These are phyloP conservation scores for Pyrus communis DNA, from an alignment of 306 rosid species.

Conservation along the genomic window DNA sequence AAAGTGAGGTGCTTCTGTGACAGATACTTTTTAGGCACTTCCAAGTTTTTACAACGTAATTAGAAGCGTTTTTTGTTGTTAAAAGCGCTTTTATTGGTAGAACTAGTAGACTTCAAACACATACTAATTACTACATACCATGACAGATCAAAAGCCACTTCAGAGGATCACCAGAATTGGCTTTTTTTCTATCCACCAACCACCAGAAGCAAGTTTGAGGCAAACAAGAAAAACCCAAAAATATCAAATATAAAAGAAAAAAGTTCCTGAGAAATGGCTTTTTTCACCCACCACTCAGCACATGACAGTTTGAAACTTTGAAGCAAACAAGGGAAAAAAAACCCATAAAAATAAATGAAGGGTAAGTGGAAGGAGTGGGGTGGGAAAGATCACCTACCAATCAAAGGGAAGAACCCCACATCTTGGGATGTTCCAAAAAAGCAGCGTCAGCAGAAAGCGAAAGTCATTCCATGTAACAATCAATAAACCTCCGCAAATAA, in stretches of 20 bases:
- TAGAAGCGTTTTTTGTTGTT: no score
- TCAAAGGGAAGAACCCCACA: not conserved
- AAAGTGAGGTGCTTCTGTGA: no score
- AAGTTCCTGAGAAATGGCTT: no score
- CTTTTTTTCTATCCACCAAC: not conserved
- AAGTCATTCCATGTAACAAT: not conserved
- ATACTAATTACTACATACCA: not conserved
- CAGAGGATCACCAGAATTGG: not conserved
- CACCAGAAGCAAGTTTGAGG: not conserved
- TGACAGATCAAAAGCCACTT: not conserved
- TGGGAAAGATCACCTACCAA: slow-evolving; percentile 11
- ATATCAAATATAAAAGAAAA: no score
- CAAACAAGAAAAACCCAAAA: not conserved
- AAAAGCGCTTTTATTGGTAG: no score
- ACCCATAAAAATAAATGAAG: not conserved
- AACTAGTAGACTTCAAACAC: not conserved
- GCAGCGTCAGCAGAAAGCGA: slow-evolving; percentile 2
- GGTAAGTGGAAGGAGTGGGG: not conserved
- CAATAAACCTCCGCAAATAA: not conserved
- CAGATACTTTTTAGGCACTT: no score
- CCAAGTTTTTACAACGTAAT: no score
- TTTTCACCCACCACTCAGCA: not conserved
- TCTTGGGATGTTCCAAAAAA: not conserved
- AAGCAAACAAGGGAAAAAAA: not conserved
- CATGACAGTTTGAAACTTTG: not conserved